These are phyloP conservation scores for Syncephalastrum sp. DNA, from an alignment of 371 early-diverging fungal species.

Conservation along the genomic window DNA sequence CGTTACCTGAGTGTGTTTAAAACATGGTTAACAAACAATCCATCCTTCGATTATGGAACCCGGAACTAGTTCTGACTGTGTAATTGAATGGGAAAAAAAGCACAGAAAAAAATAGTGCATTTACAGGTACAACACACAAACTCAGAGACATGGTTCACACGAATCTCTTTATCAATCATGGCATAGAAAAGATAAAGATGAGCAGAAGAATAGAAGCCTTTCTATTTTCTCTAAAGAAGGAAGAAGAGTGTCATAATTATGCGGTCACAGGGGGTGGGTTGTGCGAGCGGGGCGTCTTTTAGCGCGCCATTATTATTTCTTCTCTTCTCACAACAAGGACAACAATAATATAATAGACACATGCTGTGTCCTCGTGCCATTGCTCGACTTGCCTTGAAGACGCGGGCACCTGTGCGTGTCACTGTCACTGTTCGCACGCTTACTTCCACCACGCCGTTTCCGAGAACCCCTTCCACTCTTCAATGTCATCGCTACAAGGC, in stretches of 20 bases:
- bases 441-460: not conserved
- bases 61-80: not conserved
- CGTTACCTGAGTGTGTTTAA: too few species aligned
- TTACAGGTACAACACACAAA: too few species aligned
- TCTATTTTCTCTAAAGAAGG: not conserved
- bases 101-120: too few species aligned
- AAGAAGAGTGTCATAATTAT: constrained; percentile 1
- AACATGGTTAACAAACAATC: too few species aligned
- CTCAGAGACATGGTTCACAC: too few species aligned
- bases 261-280: not conserved
- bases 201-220: constrained; percentile 2
- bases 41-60: too few species aligned
- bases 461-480: constrained; percentile 3
- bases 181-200: not conserved
- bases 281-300: constrained; percentile 6
- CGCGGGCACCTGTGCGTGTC: constrained; percentile 1
- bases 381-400: not conserved
- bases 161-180: not conserved
- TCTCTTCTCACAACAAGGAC: not conserved
- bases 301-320: constrained; percentile 2
- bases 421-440: not conserved
- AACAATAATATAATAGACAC: not conserved
- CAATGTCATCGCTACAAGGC: not conserved
- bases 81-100: too few species aligned
- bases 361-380: constrained; percentile 1